Percentiles rank a stretch among this genome's conserved stretches.
Evolutionary conservation across 306 rosid genomes (phyloP).

Genomic region (Medicago truncatula): DNA sequence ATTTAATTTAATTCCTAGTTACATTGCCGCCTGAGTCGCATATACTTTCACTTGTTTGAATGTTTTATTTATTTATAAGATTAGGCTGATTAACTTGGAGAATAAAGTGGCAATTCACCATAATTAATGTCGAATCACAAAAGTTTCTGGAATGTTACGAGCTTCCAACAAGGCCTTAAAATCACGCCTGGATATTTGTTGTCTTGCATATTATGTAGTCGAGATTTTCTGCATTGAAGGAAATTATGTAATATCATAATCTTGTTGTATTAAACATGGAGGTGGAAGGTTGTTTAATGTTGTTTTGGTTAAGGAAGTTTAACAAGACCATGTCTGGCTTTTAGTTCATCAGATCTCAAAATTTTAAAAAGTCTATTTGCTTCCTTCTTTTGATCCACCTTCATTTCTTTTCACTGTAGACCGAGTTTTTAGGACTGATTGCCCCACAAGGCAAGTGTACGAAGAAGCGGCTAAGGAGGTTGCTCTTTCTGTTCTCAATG

Average conservation of each 20-base stretch:
- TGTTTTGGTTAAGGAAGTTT: slow-evolving; percentile 35
- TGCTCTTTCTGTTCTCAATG: slow-evolving; percentile 86
- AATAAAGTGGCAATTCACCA: slow-evolving; percentile 22
- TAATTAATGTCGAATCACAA: slow-evolving; percentile 19
- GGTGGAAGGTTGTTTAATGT: neutral
- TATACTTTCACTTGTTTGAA: slow-evolving; percentile 8
- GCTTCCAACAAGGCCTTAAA: slow-evolving; percentile 31
- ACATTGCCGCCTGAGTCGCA: neutral
- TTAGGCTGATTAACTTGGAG: slow-evolving; percentile 20
- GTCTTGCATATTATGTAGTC: slow-evolving; percentile 5
- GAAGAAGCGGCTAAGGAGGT: slow-evolving; percentile 91
- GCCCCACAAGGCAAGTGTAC: slow-evolving; percentile 79
- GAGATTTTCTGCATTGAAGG: slow-evolving; percentile 23
- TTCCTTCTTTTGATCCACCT: slow-evolving; percentile 43
- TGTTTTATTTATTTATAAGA: slow-evolving; percentile 15
- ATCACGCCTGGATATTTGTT: slow-evolving; percentile 23
- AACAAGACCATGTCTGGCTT: slow-evolving; percentile 10
- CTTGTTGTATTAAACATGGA: slow-evolving; percentile 21
- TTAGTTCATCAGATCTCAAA: slow-evolving; percentile 26
- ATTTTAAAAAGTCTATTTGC: slow-evolving; percentile 14
- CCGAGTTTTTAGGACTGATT: slow-evolving; percentile 75
- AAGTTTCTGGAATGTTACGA: slow-evolving; percentile 26
- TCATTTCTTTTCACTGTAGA: slow-evolving; percentile 57
- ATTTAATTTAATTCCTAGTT: slow-evolving; percentile 2
- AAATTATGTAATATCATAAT: slow-evolving; percentile 29